Conservation (phyloP, 2,329 filamentous ascomycete genomes). For the Incumbomyces delicatus region DNA sequence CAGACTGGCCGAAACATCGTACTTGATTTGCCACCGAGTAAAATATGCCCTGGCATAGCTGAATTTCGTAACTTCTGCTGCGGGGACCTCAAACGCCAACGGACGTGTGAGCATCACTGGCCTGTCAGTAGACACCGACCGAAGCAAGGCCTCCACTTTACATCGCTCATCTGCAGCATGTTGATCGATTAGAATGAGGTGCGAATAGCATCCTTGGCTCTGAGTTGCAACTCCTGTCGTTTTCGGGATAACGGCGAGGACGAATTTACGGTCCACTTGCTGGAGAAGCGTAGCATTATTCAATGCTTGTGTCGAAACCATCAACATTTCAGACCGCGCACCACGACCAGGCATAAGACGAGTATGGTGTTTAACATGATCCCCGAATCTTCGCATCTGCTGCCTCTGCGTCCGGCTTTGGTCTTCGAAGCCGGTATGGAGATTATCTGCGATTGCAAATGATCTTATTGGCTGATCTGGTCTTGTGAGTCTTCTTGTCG, state of each 20-base stretch:
- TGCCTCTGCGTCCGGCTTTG: not conserved
- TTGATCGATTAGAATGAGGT: conserved; percentile 75
- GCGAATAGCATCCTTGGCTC: not conserved
- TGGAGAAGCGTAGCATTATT: conserved; percentile 55
- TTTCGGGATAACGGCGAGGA: conserved; percentile 50
- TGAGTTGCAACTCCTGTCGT: too few relatives aligned
- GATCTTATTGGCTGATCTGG: conserved; percentile 1
- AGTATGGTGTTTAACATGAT: not conserved
- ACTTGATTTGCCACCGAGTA: conserved; percentile 63
- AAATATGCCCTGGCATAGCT: conserved; percentile 46
- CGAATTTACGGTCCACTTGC: conserved; percentile 86
- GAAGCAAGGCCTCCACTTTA: conserved; percentile 64
- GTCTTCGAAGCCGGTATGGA: not conserved
- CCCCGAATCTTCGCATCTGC: not conserved
- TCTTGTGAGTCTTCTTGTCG: not conserved
- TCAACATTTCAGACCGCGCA: not conserved
- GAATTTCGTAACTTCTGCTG: conserved; percentile 53
- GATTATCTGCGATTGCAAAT: not conserved
- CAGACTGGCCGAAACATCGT: conserved; percentile 34
- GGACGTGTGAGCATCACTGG: conserved; percentile 35
- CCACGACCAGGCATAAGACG: not conserved
- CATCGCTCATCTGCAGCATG: conserved; percentile 90
- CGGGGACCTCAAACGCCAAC: conserved; percentile 55
- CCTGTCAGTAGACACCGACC: conserved; percentile 39
- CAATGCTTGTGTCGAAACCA: conserved; percentile 44